Base-by-base conservation (phyloP, 2,329 filamentous ascomycete species). In the Alternaria consortialis region DNA sequence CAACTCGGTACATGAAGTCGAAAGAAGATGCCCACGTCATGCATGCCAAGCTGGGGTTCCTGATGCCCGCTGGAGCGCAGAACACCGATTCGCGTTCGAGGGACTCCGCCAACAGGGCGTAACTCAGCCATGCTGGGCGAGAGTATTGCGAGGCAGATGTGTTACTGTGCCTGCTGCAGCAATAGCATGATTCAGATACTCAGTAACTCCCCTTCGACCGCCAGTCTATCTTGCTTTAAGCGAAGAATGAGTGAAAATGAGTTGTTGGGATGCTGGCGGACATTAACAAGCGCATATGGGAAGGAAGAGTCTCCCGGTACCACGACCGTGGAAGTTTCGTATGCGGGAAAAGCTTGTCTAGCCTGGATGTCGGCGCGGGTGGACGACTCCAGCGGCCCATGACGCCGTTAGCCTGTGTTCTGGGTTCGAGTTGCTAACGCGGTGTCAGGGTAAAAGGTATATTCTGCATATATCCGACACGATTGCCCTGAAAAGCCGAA, bases 371-470 rank as follows among this genome's bases (percentile, higher is more conserved):
- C 13, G n/a, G 29, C 39, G 34, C 54, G 34, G 12, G 54, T 54
- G 51, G 57, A 48, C 13, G 54, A 42, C 42, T 51, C 58, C 52
- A 27, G 34, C 55, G 44, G 54, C 53, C 48, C 56, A 55, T 47
- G 53, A 42, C 46, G 36, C 60, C 51, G 32, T 54, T 53, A 53
- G 51, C 43, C 51, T 58, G 54, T 62, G 36, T 51, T 39, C 47
- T 63, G 56, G 56, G 54, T 54, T 32, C 17, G 52, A 58, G 25
- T 64, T 69, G 71, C 72, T 76, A 67, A 74, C 64, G 61, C 60
- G 51, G 57, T 51, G 58, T 64, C 57, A 61, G 66, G 60, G 59
- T 51, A 64, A 71, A 65, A 54, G 53, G 48, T 46, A 50, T 60
- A 63, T 36, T 67, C 27, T 54, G 25, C 62, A 58, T 62, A 44